Base-by-base conservation (phyloP, 176 grass and related monocot species). In the Themeda triandra region DNA sequence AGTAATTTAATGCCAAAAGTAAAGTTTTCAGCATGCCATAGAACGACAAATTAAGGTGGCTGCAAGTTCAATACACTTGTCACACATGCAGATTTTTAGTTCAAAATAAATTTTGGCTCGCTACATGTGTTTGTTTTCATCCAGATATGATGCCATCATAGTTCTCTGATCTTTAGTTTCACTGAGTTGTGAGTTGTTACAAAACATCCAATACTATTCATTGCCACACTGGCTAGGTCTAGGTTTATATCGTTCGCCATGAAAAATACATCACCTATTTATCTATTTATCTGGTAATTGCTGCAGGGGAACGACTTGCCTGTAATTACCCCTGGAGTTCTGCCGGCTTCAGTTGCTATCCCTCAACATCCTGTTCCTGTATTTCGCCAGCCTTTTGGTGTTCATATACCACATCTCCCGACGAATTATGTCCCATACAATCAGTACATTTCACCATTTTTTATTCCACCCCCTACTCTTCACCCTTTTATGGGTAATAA, bases 361-460 rank as follows among this genome's bases (percentile, higher is more conserved):
- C 88, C 92, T 18, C 95, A 91, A 75, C 95, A 89, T 45, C 64
- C 86, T 49, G 58, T 94, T 86, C 92, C 92, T 74, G 28, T 97
- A 27, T 94, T 92, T 69, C 86, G 88, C 5, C 95, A 94, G 75
- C 83, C 92, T 77, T 62, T 91, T 13, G 95, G 92, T 73, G 88
- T 94, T 78, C 90, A 90, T 73, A 73, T 97, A 71, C 87, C 95
- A 18, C 92, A 92, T 77, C 94, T 89, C 70, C 88, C 80, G 32
- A 82, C 84, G 28, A 86, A 80, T 64, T 97, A 91, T 83, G 65
- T 97, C 74, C 90, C 92, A 69, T 97, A 94, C 46, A 92, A 87
- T 84, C 95, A 94, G 56, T 97, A 94, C 75, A 86, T 92, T 10
- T 48, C 89, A 36, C 87, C 88, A 9, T 94, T 92, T 79, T 97